Evolutionary conservation across 129 eudicot species (phyloP).

Genomic region (Glebionis coronaria): DNA sequence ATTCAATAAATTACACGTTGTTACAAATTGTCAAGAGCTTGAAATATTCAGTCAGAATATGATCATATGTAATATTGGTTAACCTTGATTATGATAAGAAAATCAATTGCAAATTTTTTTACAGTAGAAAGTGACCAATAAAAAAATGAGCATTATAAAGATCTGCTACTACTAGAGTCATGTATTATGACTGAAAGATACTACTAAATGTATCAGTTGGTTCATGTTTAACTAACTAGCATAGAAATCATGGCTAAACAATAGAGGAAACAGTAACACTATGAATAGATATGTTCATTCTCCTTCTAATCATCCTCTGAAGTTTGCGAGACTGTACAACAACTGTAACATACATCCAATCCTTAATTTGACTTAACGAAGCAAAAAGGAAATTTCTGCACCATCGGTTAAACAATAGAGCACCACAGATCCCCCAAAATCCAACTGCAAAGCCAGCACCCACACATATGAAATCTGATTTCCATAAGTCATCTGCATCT

Average conservation of each 20-base stretch:
- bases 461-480: constrained; percentile 13
- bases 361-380: not conserved
- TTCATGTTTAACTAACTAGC: not conserved
- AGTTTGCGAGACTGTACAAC: not conserved
- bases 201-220: not conserved
- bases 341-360: constrained; percentile 7
- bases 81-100: too few relatives aligned
- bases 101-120: too few relatives aligned
- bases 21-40: too few relatives aligned
- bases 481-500: not conserved
- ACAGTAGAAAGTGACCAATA: too few relatives aligned
- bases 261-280: not conserved
- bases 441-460: constrained; percentile 22
- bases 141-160: too few relatives aligned
- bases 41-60: too few relatives aligned
- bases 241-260: not conserved
- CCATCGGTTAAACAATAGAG: constrained; percentile 6
- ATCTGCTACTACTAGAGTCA: too few relatives aligned
- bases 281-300: not conserved
- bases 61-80: too few relatives aligned
- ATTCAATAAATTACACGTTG: too few relatives aligned
- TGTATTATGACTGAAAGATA: not conserved
- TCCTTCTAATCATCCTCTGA: not conserved
- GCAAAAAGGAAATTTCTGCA: constrained; percentile 6
- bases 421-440: constrained; percentile 26